Evolutionary conservation across 2,329 filamentous ascomycete genomes (phyloP).

Genomic region (Davidsoniella virescens): DNA sequence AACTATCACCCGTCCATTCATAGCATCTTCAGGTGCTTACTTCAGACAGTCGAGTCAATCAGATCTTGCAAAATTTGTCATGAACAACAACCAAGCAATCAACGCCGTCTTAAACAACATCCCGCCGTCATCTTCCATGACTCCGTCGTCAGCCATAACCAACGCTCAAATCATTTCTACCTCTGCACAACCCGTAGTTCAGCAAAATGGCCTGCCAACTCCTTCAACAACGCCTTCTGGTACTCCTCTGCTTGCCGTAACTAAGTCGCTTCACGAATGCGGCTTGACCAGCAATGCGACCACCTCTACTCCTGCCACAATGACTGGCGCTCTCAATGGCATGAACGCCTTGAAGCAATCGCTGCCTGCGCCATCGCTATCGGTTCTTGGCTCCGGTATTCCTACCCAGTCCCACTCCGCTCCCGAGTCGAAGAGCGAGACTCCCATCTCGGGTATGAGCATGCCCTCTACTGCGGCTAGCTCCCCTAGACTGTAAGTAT

Average conservation of each 20-base stretch:
- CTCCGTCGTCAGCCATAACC: conserved; percentile 19
- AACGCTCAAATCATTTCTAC: conserved; percentile 21
- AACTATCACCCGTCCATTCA: neutral
- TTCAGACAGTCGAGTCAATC: conserved; percentile 25
- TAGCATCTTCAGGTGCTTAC: conserved; percentile 2
- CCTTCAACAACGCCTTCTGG: conserved; percentile 17
- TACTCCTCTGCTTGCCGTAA: conserved; percentile 13
- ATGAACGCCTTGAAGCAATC: conserved; percentile 25
- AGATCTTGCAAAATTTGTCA: conserved; percentile 28
- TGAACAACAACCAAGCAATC: conserved; percentile 24
- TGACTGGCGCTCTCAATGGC: conserved; percentile 26
- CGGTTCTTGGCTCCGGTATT: neutral
- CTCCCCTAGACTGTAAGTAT: conserved; percentile 41
- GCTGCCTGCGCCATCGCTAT: conserved; percentile 13
- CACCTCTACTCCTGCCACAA: conserved; percentile 19
- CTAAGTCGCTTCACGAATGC: conserved; percentile 18
- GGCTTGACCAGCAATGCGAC: conserved; percentile 18
- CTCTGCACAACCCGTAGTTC: conserved; percentile 22
- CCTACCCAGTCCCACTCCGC: conserved; percentile 3
- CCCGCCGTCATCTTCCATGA: conserved; percentile 18
- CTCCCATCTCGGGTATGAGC: conserved; percentile 40
- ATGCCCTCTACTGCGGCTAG: conserved; percentile 41
- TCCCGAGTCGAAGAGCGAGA: conserved; percentile 21
- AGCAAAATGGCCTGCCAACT: conserved; percentile 18
- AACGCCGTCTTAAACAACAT: conserved; percentile 14